Conservation (phyloP, 805 yeast species). For the Candida nonsorbophila region DNA sequence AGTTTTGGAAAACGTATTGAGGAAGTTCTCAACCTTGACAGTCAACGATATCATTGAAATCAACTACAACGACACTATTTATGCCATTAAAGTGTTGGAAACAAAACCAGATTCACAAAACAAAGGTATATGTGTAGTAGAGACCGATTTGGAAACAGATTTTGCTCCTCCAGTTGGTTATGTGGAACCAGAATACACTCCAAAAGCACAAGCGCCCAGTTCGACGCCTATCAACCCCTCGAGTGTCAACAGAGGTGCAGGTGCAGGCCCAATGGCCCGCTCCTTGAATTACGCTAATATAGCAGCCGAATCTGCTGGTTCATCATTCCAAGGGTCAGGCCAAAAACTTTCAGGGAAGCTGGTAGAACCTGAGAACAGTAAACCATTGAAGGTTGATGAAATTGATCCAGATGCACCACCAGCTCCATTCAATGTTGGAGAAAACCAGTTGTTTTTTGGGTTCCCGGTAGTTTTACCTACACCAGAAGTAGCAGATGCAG, state of each 20-base stretch:
- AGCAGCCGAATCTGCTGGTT: slow-evolving; percentile 35
- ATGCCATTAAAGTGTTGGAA: slow-evolving; percentile 79
- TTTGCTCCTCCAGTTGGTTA: slow-evolving; percentile 99
- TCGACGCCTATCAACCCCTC: slow-evolving; percentile 27
- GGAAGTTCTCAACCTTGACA: slow-evolving; percentile 85
- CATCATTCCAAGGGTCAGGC: slow-evolving; percentile 57
- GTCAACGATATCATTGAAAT: slow-evolving; percentile 81
- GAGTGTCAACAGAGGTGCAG: slow-evolving; percentile 32
- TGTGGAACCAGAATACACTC: slow-evolving; percentile 76
- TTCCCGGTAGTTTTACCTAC: slow-evolving; percentile 62
- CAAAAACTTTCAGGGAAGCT: slow-evolving; percentile 65
- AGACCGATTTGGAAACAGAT: slow-evolving; percentile 94
- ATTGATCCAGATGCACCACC: slow-evolving; percentile 59
- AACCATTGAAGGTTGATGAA: slow-evolving; percentile 32
- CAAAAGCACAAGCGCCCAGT: slow-evolving; percentile 32
- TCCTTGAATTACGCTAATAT: slow-evolving; percentile 61
- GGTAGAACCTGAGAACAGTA: slow-evolving; percentile 12
- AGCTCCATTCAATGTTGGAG: slow-evolving; percentile 68
- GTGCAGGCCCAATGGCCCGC: slow-evolving; percentile 72
- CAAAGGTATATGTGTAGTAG: slow-evolving; percentile 86
- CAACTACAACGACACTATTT: slow-evolving; percentile 72
- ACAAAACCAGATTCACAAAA: slow-evolving; percentile 66
- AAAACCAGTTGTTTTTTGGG: slow-evolving; percentile 89
- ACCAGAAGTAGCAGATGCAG: slow-evolving; percentile 21
- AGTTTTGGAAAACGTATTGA: slow-evolving; percentile 84